phyloP scores from a whole-genome alignment of 768 basidiomycete species.

The Boletellus emodensis region DNA sequence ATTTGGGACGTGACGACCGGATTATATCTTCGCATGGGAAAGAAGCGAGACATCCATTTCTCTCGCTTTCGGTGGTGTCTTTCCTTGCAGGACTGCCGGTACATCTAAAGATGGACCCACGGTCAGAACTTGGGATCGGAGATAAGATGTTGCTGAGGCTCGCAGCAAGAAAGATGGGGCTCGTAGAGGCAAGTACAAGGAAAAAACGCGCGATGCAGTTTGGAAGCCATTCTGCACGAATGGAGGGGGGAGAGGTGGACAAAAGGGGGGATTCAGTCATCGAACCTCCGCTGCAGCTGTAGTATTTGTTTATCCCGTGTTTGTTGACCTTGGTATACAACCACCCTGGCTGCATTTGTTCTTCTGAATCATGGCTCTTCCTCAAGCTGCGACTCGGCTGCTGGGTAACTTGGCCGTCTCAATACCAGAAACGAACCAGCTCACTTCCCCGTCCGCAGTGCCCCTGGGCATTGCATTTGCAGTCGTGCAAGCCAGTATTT shows the following conservation, averaged over 20 bases:
- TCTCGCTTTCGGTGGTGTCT: constrained; percentile 72
- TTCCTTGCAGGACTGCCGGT: constrained; percentile 80
- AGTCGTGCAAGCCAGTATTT: constrained; percentile 48
- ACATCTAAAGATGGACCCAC: constrained; percentile 75
- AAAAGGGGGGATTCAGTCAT: constrained; percentile 46
- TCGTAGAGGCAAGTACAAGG: constrained; percentile 65
- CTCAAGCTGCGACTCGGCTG: constrained; percentile 46
- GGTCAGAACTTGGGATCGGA: constrained; percentile 70
- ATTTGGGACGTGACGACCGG: constrained; percentile 93
- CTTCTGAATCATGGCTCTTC: constrained; percentile 47
- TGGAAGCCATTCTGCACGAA: constrained; percentile 81
- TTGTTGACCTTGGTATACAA: constrained; percentile 11
- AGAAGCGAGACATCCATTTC: constrained; percentile 88
- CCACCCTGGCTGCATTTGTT: background rate
- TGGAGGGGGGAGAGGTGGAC: constrained; percentile 58
- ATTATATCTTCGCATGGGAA: constrained; percentile 88
- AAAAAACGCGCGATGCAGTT: constrained; percentile 98
- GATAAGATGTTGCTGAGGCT: constrained; percentile 85
- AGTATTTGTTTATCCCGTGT: constrained; percentile 23
- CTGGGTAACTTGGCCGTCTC: constrained; percentile 36
- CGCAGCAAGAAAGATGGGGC: constrained; percentile 67
- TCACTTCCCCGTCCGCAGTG: constrained; percentile 19
- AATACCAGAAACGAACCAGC: background rate
- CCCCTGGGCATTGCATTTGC: constrained; percentile 41
- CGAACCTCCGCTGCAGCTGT: background rate